A percentile compares a stretch with the other conserved stretches of the same genome.
These are phyloP conservation scores for Emericellopsis terricola DNA, from an alignment of 495 filamentous ascomycete species.

Conservation along the genomic window DNA sequence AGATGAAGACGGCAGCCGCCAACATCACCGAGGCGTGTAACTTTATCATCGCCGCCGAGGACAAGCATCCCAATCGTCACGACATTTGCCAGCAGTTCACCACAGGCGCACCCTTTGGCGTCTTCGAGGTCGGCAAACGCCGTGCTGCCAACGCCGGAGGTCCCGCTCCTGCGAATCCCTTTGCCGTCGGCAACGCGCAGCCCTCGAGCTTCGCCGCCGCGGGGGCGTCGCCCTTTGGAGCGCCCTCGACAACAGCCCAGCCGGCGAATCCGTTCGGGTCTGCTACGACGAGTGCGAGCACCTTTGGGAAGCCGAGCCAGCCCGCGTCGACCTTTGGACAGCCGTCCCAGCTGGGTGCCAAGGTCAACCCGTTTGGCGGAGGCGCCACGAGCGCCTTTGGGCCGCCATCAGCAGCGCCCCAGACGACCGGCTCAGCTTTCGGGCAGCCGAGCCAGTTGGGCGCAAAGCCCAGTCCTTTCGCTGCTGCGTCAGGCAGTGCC, in stretches of 20 bases:
- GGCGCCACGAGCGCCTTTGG: no score
- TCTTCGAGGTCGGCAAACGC: conserved; percentile 7
- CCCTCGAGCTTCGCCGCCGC: conserved; percentile 9
- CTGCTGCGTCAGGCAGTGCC: conserved; percentile 12
- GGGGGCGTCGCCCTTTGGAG: conserved; percentile 9
- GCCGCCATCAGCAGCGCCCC: no score
- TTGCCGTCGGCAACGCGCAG: conserved; percentile 13
- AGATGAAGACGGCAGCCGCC: conserved; percentile 46
- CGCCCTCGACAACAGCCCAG: conserved; percentile 12
- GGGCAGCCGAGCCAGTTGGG: conserved; percentile 12
- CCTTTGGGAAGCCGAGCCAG: conserved; percentile 14
- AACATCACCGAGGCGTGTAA: conserved; percentile 55
- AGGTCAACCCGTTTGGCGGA: no score
- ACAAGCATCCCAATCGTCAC: conserved; percentile 64
- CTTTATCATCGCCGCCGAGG: conserved; percentile 46
- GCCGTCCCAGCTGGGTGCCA: conserved; percentile 17
- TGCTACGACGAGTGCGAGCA: conserved; percentile 21
- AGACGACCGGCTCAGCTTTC: conserved; percentile 13
- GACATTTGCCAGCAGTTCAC: conserved; percentile 41
- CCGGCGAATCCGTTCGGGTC: conserved; percentile 15
- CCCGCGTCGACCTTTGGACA: conserved; percentile 24
- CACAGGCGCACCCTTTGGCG: conserved; percentile 11
- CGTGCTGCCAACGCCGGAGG: not conserved
- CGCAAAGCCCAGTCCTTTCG: conserved; percentile 6
- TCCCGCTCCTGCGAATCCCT: conserved; percentile 8